Evolutionary conservation across 1,139 yeast species (phyloP), one percentile per base, ranked within the genome.

Genomic region (Pichia sp.): DNA sequence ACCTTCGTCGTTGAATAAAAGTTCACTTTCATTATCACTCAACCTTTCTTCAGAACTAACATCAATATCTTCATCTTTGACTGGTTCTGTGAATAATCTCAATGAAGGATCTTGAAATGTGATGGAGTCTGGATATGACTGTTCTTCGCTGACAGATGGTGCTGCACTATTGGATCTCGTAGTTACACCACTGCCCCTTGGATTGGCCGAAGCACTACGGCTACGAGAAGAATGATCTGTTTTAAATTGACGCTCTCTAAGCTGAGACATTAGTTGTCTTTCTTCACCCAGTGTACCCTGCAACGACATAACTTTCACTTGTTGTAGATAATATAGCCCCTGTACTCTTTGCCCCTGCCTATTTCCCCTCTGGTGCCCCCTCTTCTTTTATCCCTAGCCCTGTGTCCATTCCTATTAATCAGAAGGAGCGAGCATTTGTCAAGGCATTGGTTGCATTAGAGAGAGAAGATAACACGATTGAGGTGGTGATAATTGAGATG

Each of bases 1-100:
- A 7, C 80, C 81, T 11, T 78, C 77, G 42, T 76, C 80, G 49
- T 77, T 81, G 50, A 75, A 77, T 42, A 71, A 75, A 50, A 76
- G 73, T 49, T 78, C 80, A 20, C 68, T 66, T 43, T 77, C 82
- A 42, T 76, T 77, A 50, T 78, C 85, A 51, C 78, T 72, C n/a
- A 78, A 67, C 48, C 76, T 79, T 52, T 79, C 85, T 52, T 79
- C 85, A 45, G 80, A 87, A 53, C 81, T 73, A 2, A 51, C 46
- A 46, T 52, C 16, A 38, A 51, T 56, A 28, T 54, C 58, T 16
- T 50, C 57, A 23, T 48, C 55, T 3, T 53, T 57, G 10, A 50
- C 55, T 4, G 54, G 57, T 1, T 48, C 50, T 31, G 49, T 25
- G 10, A 41, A 40, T 40, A 78, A 56, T 45, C 85, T 60, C 44